Percentiles rank a stretch among this genome's conserved stretches.
These are phyloP conservation scores for Boeremia lycopersici DNA, from an alignment of 2,329 filamentous ascomycete genomes.

Conservation along the genomic window DNA sequence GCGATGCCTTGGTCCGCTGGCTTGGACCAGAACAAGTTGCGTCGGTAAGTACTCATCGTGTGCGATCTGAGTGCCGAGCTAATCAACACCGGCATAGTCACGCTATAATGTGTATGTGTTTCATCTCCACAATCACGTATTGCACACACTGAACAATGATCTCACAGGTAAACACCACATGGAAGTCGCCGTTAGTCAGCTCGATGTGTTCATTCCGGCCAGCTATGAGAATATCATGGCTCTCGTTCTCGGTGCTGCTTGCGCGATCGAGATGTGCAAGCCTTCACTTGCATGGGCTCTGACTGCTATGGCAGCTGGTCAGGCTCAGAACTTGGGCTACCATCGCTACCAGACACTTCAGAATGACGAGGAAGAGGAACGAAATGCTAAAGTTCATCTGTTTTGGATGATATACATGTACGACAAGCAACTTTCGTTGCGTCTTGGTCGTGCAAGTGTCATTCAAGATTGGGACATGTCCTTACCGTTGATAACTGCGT, in stretches of 20 bases:
- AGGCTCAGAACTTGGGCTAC: constrained; percentile 44
- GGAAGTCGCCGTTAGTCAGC: constrained; percentile 45
- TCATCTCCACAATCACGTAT: too few relatives aligned
- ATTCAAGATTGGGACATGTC: constrained; percentile 50
- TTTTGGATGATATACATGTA: constrained; percentile 50
- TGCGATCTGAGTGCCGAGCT: too few relatives aligned
- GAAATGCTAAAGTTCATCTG: constrained; percentile 36
- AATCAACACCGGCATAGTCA: background rate
- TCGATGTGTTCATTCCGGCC: constrained; percentile 42
- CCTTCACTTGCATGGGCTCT: constrained; percentile 44
- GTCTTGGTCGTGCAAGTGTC: constrained; percentile 44
- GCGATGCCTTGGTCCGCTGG: constrained; percentile 16
- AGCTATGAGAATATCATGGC: constrained; percentile 47
- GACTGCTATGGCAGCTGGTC: constrained; percentile 38
- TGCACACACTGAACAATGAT: background rate
- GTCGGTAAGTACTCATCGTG: background rate
- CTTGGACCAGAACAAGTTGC: constrained; percentile 1
- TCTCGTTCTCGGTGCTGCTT: constrained; percentile 39
- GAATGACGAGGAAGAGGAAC: constrained; percentile 38
- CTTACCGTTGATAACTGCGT: constrained; percentile 26
- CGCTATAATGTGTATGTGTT: constrained; percentile 8
- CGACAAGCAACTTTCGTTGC: constrained; percentile 48
- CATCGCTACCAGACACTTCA: constrained; percentile 45
- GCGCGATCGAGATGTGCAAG: constrained; percentile 44
- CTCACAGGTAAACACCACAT: constrained; percentile 50